Conservation (phyloP, 352 stramenopile species). For the Phytophthora tubulina region DNA sequence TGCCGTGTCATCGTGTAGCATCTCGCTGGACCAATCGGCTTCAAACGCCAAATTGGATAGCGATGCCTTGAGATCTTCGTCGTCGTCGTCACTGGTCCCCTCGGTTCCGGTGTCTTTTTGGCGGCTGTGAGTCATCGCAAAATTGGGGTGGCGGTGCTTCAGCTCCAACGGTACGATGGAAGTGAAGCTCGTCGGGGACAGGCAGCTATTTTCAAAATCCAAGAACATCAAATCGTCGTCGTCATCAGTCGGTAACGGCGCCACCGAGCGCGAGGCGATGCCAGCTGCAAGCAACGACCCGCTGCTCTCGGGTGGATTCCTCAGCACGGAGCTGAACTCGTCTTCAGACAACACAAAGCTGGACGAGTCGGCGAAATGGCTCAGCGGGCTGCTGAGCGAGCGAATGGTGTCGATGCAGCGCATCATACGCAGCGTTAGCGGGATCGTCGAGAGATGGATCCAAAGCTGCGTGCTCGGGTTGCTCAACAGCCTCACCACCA, state of each 20-base stretch:
- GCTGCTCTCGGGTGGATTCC: slow-evolving; percentile 21
- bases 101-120: slow-evolving; percentile 27
- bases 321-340: slow-evolving; percentile 57
- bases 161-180: slow-evolving; percentile 62
- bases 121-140: slow-evolving; percentile 30
- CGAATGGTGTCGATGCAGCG: slow-evolving; percentile 84
- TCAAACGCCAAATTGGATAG: slow-evolving; percentile 81
- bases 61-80: slow-evolving; percentile 50
- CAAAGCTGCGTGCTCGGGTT: slow-evolving; percentile 47
- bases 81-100: slow-evolving; percentile 37
- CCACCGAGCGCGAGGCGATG: slow-evolving; percentile 8
- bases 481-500: slow-evolving; percentile 55
- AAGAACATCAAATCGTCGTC: slow-evolving; percentile 46
- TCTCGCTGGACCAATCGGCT: slow-evolving; percentile 75
- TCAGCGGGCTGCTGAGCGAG: slow-evolving; percentile 46
- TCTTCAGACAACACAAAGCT: slow-evolving; percentile 80
- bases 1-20: slow-evolving; percentile 14
- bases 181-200: slow-evolving; percentile 39
- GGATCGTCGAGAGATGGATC: slow-evolving; percentile 66
- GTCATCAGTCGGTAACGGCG: slow-evolving; percentile 18
- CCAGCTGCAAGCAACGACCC: slow-evolving; percentile 15
- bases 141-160: slow-evolving; percentile 48
- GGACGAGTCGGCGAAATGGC: slow-evolving; percentile 73
- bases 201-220: slow-evolving; percentile 41
- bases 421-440: slow-evolving; percentile 77